Evolutionary conservation across 805 yeast genomes (phyloP).

Genomic region (Candida patagonica): DNA sequence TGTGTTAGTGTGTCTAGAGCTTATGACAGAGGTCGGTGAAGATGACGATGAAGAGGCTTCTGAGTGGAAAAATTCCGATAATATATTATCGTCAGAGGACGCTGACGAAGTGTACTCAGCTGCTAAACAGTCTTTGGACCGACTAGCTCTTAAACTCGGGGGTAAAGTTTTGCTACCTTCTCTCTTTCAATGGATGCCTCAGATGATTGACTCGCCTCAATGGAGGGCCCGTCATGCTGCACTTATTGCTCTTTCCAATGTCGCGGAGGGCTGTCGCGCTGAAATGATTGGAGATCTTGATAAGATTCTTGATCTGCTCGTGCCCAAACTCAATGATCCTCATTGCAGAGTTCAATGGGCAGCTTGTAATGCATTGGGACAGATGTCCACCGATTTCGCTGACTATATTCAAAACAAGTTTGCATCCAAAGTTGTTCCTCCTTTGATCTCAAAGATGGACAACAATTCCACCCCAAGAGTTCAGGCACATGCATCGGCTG

Average conservation of each 20-base stretch:
- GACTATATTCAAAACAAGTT: slow-evolving; percentile 75
- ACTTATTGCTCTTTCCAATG: slow-evolving; percentile 90
- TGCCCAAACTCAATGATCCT: slow-evolving; percentile 75
- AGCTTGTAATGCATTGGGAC: slow-evolving; percentile 94
- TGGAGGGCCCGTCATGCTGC: slow-evolving; percentile 98
- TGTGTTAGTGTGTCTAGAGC: slow-evolving; percentile 61
- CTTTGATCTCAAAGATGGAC: slow-evolving; percentile 71
- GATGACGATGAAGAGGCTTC: slow-evolving; percentile 81
- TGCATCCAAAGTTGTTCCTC: slow-evolving; percentile 75
- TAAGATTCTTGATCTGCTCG: slow-evolving; percentile 68
- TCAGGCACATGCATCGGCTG: slow-evolving; percentile 98
- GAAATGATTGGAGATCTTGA: slow-evolving; percentile 76
- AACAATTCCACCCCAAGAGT: slow-evolving; percentile 69
- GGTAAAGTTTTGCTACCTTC: slow-evolving; percentile 82
- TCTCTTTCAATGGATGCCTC: slow-evolving; percentile 76
- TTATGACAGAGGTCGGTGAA: slow-evolving; percentile 88
- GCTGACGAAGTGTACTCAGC: slow-evolving; percentile 82
- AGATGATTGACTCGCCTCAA: slow-evolving; percentile 60
- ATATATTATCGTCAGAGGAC: slow-evolving; percentile 66
- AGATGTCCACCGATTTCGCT: slow-evolving; percentile 93
- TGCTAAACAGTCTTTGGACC: slow-evolving; percentile 90
- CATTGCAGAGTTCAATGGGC: slow-evolving; percentile 97
- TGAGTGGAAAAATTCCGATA: slow-evolving; percentile 80
- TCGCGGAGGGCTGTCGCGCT: slow-evolving; percentile 95
- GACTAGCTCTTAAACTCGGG: slow-evolving; percentile 74